A percentile compares a stretch with the other conserved stretches of the same genome.
Conservation (phyloP, 805 yeast species). For the Ogataea populi-albae region DNA sequence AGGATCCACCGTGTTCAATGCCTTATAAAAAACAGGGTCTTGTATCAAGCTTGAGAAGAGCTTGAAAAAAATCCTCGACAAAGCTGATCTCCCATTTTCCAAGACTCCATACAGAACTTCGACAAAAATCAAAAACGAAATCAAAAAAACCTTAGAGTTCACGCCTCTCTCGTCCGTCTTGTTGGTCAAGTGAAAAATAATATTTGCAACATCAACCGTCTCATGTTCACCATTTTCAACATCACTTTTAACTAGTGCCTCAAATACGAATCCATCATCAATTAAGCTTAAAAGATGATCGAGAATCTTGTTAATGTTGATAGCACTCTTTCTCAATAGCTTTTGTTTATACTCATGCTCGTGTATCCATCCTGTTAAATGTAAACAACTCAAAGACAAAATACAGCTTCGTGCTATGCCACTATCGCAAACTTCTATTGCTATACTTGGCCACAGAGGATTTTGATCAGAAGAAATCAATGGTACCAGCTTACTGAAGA, state of each 20-base stretch:
- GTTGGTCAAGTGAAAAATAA: slow-evolving; percentile 2
- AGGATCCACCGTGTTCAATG: slow-evolving; percentile 33
- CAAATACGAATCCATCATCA: slow-evolving; percentile 20
- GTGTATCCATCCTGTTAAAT: slow-evolving; percentile 31
- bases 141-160: slow-evolving; percentile 25
- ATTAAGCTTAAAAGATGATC: slow-evolving; percentile 41
- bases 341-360: slow-evolving; percentile 42
- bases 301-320: slow-evolving; percentile 46
- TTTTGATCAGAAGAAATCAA: slow-evolving; percentile 39
- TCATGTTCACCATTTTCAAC: slow-evolving; percentile 7
- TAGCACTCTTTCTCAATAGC: slow-evolving; percentile 43
- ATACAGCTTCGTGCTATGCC: slow-evolving; percentile 49
- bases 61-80: slow-evolving; percentile 36
- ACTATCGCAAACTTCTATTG: slow-evolving; percentile 46
- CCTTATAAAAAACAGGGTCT: slow-evolving; percentile 26
- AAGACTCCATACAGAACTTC: slow-evolving; percentile 40
- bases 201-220: slow-evolving; percentile 4
- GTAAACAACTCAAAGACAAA: slow-evolving; percentile 46
- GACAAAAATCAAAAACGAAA: slow-evolving; percentile 38
- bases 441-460: slow-evolving; percentile 49
- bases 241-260: slow-evolving; percentile 8
- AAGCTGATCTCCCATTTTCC: slow-evolving; percentile 40
- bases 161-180: slow-evolving; percentile 14
- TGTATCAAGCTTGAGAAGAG: slow-evolving; percentile 39
- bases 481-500: slow-evolving; percentile 44